phyloP scores from a whole-genome alignment of 495 filamentous ascomycete species.

The Pyronema omphalodes region DNA sequence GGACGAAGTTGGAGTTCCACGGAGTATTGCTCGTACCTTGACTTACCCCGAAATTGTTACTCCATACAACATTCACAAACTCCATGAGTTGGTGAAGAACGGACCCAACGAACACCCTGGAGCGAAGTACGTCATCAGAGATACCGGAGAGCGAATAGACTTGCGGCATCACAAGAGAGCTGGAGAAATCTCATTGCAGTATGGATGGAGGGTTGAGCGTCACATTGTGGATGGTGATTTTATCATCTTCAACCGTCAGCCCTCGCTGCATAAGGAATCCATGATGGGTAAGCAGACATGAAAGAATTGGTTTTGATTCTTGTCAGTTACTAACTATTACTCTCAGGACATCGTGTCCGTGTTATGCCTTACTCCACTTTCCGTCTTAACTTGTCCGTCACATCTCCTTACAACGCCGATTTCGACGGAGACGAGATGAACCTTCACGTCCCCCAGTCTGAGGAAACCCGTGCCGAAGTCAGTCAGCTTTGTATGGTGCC shows the following conservation, averaged over 20 bases:
- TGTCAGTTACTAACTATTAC: slow-evolving; percentile 5
- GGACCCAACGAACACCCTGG: slow-evolving; percentile 89
- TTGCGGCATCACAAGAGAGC: slow-evolving; percentile 76
- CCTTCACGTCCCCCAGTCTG: slow-evolving; percentile 90
- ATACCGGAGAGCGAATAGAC: slow-evolving; percentile 83
- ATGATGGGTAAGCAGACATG: slow-evolving; percentile 61
- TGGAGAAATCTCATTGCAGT: slow-evolving; percentile 63
- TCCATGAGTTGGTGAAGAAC: slow-evolving; percentile 74
- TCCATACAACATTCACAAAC: slow-evolving; percentile 86
- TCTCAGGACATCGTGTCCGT: slow-evolving; percentile 52
- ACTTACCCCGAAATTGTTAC: slow-evolving; percentile 97
- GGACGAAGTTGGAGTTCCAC: slow-evolving; percentile 89
- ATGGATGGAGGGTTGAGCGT: slow-evolving; percentile 96
- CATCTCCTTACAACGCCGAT: slow-evolving; percentile 96
- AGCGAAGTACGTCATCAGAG: slow-evolving; percentile 83
- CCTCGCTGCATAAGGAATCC: slow-evolving; percentile 96
- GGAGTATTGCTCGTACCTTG: slow-evolving; percentile 68
- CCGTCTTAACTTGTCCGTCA: slow-evolving; percentile 89
- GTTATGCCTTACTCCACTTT: slow-evolving; percentile 99
- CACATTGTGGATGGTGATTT: slow-evolving; percentile 90
- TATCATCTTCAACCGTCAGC: slow-evolving; percentile 98
- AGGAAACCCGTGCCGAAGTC: slow-evolving; percentile 88
- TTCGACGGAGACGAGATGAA: slow-evolving; percentile 99
- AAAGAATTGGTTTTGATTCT: neutral
- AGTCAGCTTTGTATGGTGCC: slow-evolving; percentile 89